phyloP scores from a whole-genome alignment of 2,329 filamentous ascomycete genomes.

The Podosphaera fusca region DNA sequence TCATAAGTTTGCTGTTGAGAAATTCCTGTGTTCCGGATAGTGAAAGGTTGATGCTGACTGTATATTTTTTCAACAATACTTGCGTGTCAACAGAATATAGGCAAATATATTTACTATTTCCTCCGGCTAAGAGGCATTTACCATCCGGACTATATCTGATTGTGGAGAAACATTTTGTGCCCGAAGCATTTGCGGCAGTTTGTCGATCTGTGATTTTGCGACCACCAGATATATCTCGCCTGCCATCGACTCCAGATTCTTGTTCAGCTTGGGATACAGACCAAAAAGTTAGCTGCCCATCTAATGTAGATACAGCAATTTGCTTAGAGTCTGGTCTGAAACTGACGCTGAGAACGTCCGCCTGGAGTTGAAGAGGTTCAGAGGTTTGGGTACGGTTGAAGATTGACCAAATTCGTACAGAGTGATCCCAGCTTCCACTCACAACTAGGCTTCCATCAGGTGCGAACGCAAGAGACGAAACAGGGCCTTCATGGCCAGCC shows the following conservation, averaged over 20 bases:
- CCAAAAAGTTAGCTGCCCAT: conserved; percentile 92
- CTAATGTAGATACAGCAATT: conserved; percentile 73
- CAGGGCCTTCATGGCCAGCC: conserved; percentile 79
- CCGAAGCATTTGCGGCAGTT: conserved; percentile 73
- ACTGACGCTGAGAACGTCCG: conserved; percentile 70
- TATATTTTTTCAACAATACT: conserved; percentile 82
- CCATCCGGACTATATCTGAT: conserved; percentile 86
- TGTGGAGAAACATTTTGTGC: conserved; percentile 73
- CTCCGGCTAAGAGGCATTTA: conserved; percentile 67
- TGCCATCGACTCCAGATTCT: conserved; percentile 64
- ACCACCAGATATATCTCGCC: conserved; percentile 79
- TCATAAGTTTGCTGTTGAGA: conserved; percentile 76
- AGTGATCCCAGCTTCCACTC: conserved; percentile 91
- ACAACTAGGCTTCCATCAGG: conserved; percentile 65
- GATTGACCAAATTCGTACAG: conserved; percentile 87
- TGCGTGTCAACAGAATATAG: conserved; percentile 87
- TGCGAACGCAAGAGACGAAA: conserved; percentile 71
- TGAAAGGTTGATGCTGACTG: conserved; percentile 86
- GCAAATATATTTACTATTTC: conserved; percentile 97
- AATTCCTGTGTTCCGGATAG: conserved; percentile 92
- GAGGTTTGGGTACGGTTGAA: conserved; percentile 87
- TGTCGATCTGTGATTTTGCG: conserved; percentile 70
- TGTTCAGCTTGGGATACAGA: conserved; percentile 72
- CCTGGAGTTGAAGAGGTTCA: conserved; percentile 76
- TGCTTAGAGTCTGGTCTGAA: conserved; percentile 81